A percentile compares a stretch with the other conserved stretches of the same genome.
phyloP scores from a whole-genome alignment of 805 yeast genomes.

The Monosporozyma aerobia region DNA sequence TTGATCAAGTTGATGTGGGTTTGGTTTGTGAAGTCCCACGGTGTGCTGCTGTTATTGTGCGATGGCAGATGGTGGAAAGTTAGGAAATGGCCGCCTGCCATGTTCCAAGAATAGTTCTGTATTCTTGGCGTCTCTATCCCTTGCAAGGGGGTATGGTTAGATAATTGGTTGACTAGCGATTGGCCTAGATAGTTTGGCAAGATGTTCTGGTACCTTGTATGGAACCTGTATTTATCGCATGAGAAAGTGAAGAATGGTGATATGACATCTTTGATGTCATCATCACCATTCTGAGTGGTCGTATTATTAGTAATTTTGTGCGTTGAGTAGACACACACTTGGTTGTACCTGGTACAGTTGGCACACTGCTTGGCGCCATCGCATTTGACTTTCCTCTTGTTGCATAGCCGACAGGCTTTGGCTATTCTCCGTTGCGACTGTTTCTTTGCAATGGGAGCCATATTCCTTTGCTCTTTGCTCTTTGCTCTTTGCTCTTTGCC shows the following conservation, averaged over 20 bases:
- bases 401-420: slow-evolving; percentile 19
- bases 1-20: slow-evolving; percentile 24
- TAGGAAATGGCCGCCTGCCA: slow-evolving; percentile 49
- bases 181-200: slow-evolving; percentile 35
- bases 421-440: slow-evolving; percentile 10
- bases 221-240: slow-evolving; percentile 38
- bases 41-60: not conserved
- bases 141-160: slow-evolving; percentile 26
- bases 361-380: slow-evolving; percentile 18
- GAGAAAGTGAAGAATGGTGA: slow-evolving; percentile 29
- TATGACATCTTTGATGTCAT: too few species aligned
- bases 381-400: slow-evolving; percentile 21
- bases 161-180: slow-evolving; percentile 24
- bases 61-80: slow-evolving; percentile 16
- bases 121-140: slow-evolving; percentile 41
- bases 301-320: not conserved
- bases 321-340: slow-evolving; percentile 7
- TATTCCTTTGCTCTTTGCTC: too few species aligned
- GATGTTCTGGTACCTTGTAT: slow-evolving; percentile 38
- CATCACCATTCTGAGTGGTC: not conserved
- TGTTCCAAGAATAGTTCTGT: slow-evolving; percentile 60
- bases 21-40: slow-evolving; percentile 10
- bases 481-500: too few species aligned
- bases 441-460: too few species aligned
- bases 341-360: slow-evolving; percentile 11